A percentile compares a stretch with the other conserved stretches of the same genome.
Conservation (phyloP, 371 early-diverging fungal genomes). For the Blakeslea trispora region DNA sequence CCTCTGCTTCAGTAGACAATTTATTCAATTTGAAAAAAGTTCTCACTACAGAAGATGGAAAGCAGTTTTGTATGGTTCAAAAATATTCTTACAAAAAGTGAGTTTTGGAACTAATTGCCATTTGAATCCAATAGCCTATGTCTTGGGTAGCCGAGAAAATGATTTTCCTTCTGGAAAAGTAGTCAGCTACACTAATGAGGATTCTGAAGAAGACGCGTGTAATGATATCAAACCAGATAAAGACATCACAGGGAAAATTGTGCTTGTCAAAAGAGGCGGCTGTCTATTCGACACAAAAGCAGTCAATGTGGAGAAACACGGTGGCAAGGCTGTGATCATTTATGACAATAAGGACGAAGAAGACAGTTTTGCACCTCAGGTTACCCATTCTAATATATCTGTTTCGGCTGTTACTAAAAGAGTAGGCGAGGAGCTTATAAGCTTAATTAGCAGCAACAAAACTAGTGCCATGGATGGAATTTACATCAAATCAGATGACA, state of each 20-base stretch:
- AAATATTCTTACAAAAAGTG: not conserved
- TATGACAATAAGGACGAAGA: conserved; percentile 32
- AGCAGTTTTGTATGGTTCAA: conserved; percentile 21
- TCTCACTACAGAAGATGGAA: conserved; percentile 15
- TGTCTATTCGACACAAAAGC: conserved; percentile 67
- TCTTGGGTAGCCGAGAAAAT: conserved; percentile 21
- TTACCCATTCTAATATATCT: conserved; percentile 6
- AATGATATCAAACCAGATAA: conserved; percentile 19
- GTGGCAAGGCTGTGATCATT: conserved; percentile 58
- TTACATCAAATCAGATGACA: conserved; percentile 25
- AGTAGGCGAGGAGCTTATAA: conserved; percentile 13
- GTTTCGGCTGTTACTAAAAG: conserved; percentile 9
- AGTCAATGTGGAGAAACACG: conserved; percentile 29
- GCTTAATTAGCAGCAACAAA: conserved; percentile 2
- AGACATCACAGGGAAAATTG: conserved; percentile 38
- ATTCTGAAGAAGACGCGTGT: conserved; percentile 28
- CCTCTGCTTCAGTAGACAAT: conserved; percentile 69
- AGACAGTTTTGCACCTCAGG: conserved; percentile 11
- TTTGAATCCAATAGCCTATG: conserved; percentile 25
- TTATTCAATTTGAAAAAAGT: conserved; percentile 26
- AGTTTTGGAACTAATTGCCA: not conserved
- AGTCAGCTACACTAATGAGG: conserved; percentile 23
- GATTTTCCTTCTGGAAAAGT: conserved; percentile 35
- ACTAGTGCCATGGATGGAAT: conserved; percentile 5
- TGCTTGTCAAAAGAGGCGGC: conserved; percentile 58